A percentile compares a stretch with the other conserved stretches of the same genome.
phyloP scores from a whole-genome alignment of 2,329 filamentous ascomycete species.

The Colletotrichum caudatum region DNA sequence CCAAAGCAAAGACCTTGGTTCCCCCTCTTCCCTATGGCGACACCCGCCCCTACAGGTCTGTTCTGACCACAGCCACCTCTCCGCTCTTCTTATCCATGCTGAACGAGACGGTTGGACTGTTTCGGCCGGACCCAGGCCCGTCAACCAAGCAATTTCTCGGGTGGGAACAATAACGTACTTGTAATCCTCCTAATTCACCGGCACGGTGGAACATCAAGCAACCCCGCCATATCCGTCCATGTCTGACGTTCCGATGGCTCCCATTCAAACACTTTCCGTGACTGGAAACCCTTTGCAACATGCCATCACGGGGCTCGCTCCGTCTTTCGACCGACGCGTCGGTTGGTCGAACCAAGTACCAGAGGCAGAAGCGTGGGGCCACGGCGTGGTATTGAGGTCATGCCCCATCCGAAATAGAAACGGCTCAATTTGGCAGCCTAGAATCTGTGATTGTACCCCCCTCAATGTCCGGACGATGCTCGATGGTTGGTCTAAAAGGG shows the following conservation, averaged over 20 bases:
- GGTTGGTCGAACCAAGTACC: neutral
- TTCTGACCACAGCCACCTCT: neutral
- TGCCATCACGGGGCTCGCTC: too few relatives aligned
- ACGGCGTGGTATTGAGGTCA: conserved; percentile 7
- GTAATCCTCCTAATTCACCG: conserved; percentile 2
- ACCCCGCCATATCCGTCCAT: neutral
- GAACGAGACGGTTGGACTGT: neutral
- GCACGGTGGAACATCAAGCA: conserved; percentile 1
- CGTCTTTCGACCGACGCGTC: neutral
- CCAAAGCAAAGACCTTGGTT: neutral
- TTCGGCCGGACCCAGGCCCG: conserved; percentile 2
- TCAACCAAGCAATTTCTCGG: conserved; percentile 3
- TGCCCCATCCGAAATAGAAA: conserved; percentile 34
- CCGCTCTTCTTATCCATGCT: neutral
- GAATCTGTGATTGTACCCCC: conserved; percentile 26
- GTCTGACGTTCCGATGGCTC: neutral
- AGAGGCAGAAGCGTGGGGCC: neutral
- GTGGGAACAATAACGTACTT: neutral
- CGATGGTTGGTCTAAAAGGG: conserved; percentile 30
- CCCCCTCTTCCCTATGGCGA: neutral
- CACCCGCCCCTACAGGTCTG: neutral
- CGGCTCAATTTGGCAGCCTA: conserved; percentile 34
- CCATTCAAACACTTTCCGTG: neutral
- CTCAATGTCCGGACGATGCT: conserved; percentile 24
- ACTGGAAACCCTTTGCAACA: neutral